Evolutionary conservation across 345 rosid genomes (phyloP).

Genomic region (Lagerstroemia speciosa): DNA sequence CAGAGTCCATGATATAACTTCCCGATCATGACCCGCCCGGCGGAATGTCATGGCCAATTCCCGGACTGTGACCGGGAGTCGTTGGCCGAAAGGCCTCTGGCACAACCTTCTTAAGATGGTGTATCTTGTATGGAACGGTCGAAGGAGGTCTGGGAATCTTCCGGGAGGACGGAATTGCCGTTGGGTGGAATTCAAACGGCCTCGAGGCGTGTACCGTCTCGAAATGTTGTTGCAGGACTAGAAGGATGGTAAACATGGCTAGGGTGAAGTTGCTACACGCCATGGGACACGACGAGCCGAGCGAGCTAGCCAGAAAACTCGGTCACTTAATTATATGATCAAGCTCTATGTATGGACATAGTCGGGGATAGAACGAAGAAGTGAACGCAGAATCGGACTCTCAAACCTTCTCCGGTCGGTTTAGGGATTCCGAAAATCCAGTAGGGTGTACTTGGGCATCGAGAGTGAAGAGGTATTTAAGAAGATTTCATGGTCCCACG

Average conservation of each 20-base stretch:
- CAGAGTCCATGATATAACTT: background rate
- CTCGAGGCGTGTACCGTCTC: conserved; percentile 8
- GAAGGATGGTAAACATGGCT: background rate
- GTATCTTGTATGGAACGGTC: background rate
- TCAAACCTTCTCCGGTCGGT: background rate
- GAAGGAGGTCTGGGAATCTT: conserved; percentile 10
- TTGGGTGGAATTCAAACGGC: conserved; percentile 6
- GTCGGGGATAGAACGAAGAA: background rate
- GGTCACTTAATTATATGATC: background rate
- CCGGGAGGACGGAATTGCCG: background rate
- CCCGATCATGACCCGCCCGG: conserved; percentile 4
- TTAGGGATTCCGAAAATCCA: background rate
- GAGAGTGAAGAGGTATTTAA: conserved; percentile 7
- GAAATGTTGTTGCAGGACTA: background rate
- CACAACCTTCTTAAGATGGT: conserved; percentile 5
- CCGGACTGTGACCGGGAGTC: conserved; percentile 14
- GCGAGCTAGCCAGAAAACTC: background rate
- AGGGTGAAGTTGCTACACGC: conserved; percentile 7
- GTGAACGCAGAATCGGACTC: background rate
- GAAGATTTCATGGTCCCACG: background rate
- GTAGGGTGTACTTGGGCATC: background rate
- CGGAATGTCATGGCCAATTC: conserved; percentile 9
- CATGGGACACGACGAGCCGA: background rate
- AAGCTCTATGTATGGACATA: background rate
- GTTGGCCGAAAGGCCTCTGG: conserved; percentile 15